Evolutionary conservation across 2,329 filamentous ascomycete species (phyloP).

Genomic region (Pochonia chlamydosporia): DNA sequence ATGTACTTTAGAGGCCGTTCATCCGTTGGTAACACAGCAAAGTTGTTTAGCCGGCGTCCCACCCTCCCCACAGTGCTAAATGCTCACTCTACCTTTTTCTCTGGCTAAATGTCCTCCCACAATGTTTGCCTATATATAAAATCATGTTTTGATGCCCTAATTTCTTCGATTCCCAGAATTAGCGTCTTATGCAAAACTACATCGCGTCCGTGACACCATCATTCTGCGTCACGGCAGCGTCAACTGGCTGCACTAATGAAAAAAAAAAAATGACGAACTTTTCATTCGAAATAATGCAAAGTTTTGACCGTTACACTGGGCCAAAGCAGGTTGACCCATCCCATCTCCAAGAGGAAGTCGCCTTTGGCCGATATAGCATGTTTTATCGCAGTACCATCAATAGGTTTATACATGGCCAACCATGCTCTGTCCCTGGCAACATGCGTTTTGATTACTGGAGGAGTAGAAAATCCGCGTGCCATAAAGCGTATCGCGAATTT

Average conservation of each 20-base stretch:
- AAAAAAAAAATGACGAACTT: too few relatives aligned
- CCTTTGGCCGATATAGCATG: too few relatives aligned
- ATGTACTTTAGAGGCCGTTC: neutral
- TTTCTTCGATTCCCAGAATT: too few relatives aligned
- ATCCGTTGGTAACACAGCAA: neutral
- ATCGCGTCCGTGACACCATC: too few relatives aligned
- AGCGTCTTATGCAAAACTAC: too few relatives aligned
- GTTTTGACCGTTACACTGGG: too few relatives aligned
- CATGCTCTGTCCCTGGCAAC: neutral
- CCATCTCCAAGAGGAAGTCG: too few relatives aligned
- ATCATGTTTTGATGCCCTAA: neutral
- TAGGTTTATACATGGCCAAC: too few relatives aligned
- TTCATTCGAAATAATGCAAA: too few relatives aligned
- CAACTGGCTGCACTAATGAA: too few relatives aligned
- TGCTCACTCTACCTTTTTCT: neutral
- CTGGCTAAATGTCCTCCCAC: neutral
- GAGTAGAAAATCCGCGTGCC: neutral
- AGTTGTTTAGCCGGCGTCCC: neutral
- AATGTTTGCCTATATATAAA: neutral
- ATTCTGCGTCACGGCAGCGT: too few relatives aligned
- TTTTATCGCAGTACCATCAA: neutral
- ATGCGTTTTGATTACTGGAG: neutral
- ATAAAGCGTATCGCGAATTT: neutral
- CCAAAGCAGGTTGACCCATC: too few relatives aligned
- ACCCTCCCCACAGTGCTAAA: neutral